These are phyloP conservation scores for Fusarium sp. DNA, from an alignment of 2,329 filamentous ascomycete genomes.

Conservation along the genomic window DNA sequence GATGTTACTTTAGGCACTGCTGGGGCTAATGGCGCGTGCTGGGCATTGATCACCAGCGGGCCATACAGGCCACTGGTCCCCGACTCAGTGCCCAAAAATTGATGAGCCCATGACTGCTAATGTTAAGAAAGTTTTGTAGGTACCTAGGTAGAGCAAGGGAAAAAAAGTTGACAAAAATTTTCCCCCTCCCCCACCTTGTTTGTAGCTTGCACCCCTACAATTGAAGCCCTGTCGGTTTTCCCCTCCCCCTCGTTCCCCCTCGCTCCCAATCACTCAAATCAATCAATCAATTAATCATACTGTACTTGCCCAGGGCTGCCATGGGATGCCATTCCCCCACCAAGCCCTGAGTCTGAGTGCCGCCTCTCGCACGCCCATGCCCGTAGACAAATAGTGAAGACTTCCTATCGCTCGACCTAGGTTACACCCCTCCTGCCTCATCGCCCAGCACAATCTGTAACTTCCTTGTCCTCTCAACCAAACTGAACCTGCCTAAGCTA, in stretches of 20 bases:
- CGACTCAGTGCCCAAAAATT: constrained; percentile 32
- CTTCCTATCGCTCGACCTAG: constrained; percentile 19
- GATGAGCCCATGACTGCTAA: constrained; percentile 32
- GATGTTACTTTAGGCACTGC: constrained; percentile 38
- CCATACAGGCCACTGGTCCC: constrained; percentile 25
- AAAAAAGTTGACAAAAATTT: constrained; percentile 41
- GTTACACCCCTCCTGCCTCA: constrained; percentile 43
- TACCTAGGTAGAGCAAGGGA: not conserved
- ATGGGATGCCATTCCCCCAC: constrained; percentile 45
- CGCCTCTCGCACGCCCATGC: constrained; percentile 27
- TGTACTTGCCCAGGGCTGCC: constrained; percentile 6
- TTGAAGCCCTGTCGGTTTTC: constrained; percentile 35
- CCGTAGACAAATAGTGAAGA: constrained; percentile 9
- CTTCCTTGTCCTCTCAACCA: constrained; percentile 37
- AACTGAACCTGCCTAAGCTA: constrained; percentile 3
- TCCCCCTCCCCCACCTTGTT: constrained; percentile 32
- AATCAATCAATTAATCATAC: constrained; percentile 29
- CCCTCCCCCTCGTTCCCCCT: constrained; percentile 41
- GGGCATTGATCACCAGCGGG: too few species aligned
- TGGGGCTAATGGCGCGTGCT: constrained; percentile 29
- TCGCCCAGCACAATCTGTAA: constrained; percentile 17
- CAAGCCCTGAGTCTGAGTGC: constrained; percentile 23
- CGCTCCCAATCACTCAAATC: constrained; percentile 40
- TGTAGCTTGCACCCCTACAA: constrained; percentile 26
- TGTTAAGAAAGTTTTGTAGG: constrained; percentile 27